Evolutionary conservation across 2,329 filamentous ascomycete genomes (phyloP), one percentile per base, ranked within the genome.

Genomic region (Claviceps arundinis): DNA sequence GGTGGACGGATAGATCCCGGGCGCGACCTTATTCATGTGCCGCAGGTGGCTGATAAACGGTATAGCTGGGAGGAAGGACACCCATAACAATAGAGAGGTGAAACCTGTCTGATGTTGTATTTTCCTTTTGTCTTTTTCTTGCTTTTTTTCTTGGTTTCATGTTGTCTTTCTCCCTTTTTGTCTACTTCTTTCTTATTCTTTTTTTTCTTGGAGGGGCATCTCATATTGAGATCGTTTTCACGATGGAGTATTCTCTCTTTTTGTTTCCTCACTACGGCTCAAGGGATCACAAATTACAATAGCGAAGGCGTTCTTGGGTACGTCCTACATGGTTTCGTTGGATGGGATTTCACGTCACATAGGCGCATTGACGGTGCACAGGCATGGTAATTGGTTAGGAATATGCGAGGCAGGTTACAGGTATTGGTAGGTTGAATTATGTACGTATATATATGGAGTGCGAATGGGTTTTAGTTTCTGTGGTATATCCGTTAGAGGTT

Each of bases 31-130:
- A 63, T 77, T 3, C 75, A 77, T 54, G 71, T 78, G 9, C 75
- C 75, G 2, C 75, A 78, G 57, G 60, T 73, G 52, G 72, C 75
- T 3, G 69, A 69, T 37, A 70, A 67, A 55, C 65, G 75, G 38
- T 78, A 76, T 51, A 77, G 75, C 55, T 78, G 74, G 74, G 75
- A 77, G 56, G 65, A 71, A 5, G 63, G 66, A 17, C 41, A 24
- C 16, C 4, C 42, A 16, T 44, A 44, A 19, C 16, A 44, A 19
- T 44, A 34, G 30, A 11, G 30, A 34, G 9, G 30, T 3, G 30
- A 34, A 34, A 4, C 30, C 30, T 34, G 30, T 34, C 9, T 34
- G 9, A 34, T 34, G 9, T 11, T 11, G 30, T 34, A 1, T 34
- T 34, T 11, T 5, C 1, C 24, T 34, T 13, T 46, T 26, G 6